These are phyloP conservation scores for Coleophoma crateriformis DNA, from an alignment of 2,329 filamentous ascomycete species.

Conservation along the genomic window DNA sequence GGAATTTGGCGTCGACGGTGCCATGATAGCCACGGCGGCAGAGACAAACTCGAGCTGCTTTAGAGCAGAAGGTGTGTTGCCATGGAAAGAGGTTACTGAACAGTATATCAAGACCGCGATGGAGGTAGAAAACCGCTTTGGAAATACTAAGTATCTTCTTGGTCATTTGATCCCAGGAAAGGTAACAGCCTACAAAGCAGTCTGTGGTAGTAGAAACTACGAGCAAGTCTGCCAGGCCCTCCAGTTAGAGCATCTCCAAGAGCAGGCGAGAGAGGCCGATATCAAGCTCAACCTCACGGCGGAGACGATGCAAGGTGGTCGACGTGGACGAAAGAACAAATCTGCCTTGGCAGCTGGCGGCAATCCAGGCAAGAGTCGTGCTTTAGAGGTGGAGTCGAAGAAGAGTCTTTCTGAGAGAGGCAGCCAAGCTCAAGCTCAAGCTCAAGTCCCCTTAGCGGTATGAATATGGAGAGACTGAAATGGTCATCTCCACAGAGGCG, in stretches of 20 bases:
- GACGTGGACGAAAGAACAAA: constrained; percentile 19
- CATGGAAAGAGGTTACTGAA: constrained; percentile 73
- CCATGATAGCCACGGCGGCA: constrained; percentile 93
- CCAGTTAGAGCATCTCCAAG: constrained; percentile 56
- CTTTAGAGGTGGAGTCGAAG: constrained; percentile 8
- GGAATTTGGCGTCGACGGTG: constrained; percentile 84
- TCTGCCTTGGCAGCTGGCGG: constrained; percentile 43
- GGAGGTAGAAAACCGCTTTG: constrained; percentile 77
- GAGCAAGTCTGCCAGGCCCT: constrained; percentile 60
- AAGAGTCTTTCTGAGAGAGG: constrained; percentile 9
- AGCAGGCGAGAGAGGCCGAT: constrained; percentile 62
- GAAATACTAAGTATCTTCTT: constrained; percentile 90
- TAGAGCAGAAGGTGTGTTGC: constrained; percentile 65
- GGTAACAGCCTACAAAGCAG: constrained; percentile 51
- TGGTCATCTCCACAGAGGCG: too few species aligned
- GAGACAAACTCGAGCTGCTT: constrained; percentile 92
- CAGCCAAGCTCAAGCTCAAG: background rate
- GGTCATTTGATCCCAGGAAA: constrained; percentile 83
- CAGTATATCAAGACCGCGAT: constrained; percentile 70
- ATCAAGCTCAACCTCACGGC: constrained; percentile 19
- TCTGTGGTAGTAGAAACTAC: constrained; percentile 68
- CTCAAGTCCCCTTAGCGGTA: background rate
- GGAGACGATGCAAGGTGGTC: constrained; percentile 11
- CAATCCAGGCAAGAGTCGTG: constrained; percentile 34
- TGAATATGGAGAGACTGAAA: background rate